Evolutionary conservation across 345 rosid genomes (phyloP).

Genomic region (Kernera saxatilis): DNA sequence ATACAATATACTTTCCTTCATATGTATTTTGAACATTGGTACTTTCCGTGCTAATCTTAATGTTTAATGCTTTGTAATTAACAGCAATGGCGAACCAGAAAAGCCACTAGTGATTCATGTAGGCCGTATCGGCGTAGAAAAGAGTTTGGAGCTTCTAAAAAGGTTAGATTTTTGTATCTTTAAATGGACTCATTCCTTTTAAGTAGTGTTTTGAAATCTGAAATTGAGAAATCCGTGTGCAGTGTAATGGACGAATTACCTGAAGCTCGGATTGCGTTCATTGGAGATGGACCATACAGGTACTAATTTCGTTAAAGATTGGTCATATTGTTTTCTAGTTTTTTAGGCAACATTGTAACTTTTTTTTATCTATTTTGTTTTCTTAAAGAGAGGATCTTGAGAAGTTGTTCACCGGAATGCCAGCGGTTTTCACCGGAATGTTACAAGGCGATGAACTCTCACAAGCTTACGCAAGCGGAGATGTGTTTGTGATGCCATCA

Average conservation of each 20-base stretch:
- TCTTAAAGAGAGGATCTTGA: constrained; percentile 75
- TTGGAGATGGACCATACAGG: constrained; percentile 98
- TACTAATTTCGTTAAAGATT: constrained; percentile 19
- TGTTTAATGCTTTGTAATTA: constrained; percentile 10
- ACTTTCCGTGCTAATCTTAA: not conserved
- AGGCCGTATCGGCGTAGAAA: constrained; percentile 93
- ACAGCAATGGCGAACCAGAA: constrained; percentile 88
- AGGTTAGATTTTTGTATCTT: constrained; percentile 39
- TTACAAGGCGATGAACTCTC: constrained; percentile 89
- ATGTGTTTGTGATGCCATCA: constrained; percentile 93
- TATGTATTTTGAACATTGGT: not conserved
- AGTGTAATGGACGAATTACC: constrained; percentile 95
- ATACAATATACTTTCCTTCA: not conserved
- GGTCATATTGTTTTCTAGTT: not conserved
- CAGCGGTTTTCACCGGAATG: constrained; percentile 91
- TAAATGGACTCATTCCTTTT: not conserved
- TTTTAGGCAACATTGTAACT: not conserved
- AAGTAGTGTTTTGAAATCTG: not conserved
- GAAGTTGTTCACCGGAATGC: constrained; percentile 74
- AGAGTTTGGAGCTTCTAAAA: constrained; percentile 92
- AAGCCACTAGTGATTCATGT: constrained; percentile 89
- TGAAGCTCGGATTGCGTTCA: constrained; percentile 76
- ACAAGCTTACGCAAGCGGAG: constrained; percentile 96
- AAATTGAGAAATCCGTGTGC: constrained; percentile 23
- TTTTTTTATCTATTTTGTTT: constrained; percentile 5